phyloP scores from a whole-genome alignment of 129 eudicot genomes.

The Flaveria trinervia region DNA sequence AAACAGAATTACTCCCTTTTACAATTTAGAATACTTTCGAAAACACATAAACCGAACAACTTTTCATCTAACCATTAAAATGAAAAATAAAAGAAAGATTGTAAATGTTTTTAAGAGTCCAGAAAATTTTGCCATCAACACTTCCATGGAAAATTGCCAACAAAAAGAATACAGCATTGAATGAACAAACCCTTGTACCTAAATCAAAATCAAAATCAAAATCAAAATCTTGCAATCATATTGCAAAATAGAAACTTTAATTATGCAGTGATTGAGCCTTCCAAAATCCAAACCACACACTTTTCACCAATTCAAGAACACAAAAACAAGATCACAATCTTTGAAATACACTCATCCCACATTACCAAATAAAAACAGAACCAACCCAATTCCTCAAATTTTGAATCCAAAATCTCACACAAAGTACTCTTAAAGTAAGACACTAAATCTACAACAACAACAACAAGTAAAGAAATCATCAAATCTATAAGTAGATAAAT shows the following conservation, averaged over 20 bases:
- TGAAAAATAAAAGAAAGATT: background rate
- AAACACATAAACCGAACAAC: background rate
- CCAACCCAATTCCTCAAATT: constrained; percentile 15
- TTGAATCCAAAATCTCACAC: constrained; percentile 21
- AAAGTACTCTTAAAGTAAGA: background rate
- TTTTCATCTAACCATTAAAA: background rate
- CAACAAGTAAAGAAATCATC: constrained; percentile 21
- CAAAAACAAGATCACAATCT: constrained; percentile 18
- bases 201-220: constrained; percentile 18
- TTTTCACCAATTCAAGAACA: constrained; percentile 24
- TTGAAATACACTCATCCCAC: constrained; percentile 29
- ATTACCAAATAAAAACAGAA: constrained; percentile 13
- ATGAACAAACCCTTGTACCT: constrained; percentile 26
- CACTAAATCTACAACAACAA: constrained; percentile 25
- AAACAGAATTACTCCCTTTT: background rate
- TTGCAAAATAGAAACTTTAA: background rate
- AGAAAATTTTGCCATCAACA: background rate
- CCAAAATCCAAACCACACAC: background rate
- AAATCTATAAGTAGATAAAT: background rate
- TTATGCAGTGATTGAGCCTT: constrained; percentile 12
- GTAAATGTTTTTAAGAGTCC: background rate
- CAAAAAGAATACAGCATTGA: background rate
- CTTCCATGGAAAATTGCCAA: too few species aligned
- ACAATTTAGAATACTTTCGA: background rate
- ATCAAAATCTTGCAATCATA: constrained; percentile 7